A percentile compares a stretch with the other conserved stretches of the same genome.
Conservation (phyloP, 1,284 basidiomycete genomes). For the Microbotryum silenes-acaulis region DNA sequence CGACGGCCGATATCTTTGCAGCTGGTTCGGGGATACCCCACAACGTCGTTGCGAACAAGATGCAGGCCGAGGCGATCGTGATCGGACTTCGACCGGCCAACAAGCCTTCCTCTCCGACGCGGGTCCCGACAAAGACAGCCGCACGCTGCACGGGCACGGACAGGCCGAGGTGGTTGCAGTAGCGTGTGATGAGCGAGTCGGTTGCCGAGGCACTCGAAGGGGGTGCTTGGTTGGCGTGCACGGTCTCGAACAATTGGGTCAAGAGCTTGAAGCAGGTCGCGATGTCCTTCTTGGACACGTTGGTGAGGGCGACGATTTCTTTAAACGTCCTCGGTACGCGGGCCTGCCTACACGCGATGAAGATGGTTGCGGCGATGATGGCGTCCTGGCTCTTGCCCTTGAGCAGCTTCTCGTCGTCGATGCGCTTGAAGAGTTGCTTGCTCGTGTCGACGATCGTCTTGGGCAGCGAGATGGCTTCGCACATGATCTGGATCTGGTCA, state of each 20-base stretch:
- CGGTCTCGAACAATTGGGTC: slow-evolving; percentile 74
- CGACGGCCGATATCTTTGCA: slow-evolving; percentile 85
- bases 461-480: slow-evolving; percentile 88
- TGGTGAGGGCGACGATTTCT: slow-evolving; percentile 88
- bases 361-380: slow-evolving; percentile 94
- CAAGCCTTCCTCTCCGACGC: slow-evolving; percentile 72
- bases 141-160: slow-evolving; percentile 72
- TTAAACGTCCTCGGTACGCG: slow-evolving; percentile 90
- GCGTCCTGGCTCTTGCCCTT: slow-evolving; percentile 87
- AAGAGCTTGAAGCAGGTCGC: slow-evolving; percentile 92
- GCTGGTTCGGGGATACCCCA: slow-evolving; percentile 66
- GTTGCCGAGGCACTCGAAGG: slow-evolving; percentile 49
- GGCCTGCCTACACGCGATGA: slow-evolving; percentile 91
- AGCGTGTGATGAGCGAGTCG: slow-evolving; percentile 83
- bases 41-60: slow-evolving; percentile 82
- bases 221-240: slow-evolving; percentile 22
- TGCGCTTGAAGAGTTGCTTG: slow-evolving; percentile 93
- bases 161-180: slow-evolving; percentile 88
- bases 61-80: slow-evolving; percentile 90
- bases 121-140: slow-evolving; percentile 73
- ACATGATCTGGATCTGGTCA: slow-evolving; percentile 84
- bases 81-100: slow-evolving; percentile 90
- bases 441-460: slow-evolving; percentile 91
- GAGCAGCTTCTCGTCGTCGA: slow-evolving; percentile 87
- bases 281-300: slow-evolving; percentile 88